Percentiles rank a stretch among this genome's conserved stretches.
Evolutionary conservation across 2,329 filamentous ascomycete genomes (phyloP).

Genomic region (Colletotrichum liriopes): DNA sequence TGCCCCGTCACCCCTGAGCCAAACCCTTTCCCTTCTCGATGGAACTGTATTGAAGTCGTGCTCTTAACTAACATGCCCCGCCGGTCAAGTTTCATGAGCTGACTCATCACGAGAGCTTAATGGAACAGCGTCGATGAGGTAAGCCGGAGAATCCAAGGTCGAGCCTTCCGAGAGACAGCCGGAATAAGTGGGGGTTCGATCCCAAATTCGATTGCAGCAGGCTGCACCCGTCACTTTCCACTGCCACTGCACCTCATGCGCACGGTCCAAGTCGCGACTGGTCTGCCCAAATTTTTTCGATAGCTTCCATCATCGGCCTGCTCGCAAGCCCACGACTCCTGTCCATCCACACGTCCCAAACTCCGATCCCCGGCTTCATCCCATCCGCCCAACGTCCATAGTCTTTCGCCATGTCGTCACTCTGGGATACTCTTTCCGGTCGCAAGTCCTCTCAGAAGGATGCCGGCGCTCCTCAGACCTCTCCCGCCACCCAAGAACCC

Average conservation of each 20-base stretch:
- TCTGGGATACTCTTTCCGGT: slow-evolving; percentile 76
- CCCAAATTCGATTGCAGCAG: slow-evolving; percentile 22
- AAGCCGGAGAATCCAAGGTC: slow-evolving; percentile 25
- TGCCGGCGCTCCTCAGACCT: slow-evolving; percentile 45
- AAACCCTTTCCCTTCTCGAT: background rate
- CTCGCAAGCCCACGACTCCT: slow-evolving; percentile 31
- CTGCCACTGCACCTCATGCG: slow-evolving; percentile 12
- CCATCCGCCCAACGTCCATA: slow-evolving; percentile 31
- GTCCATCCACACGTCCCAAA: slow-evolving; percentile 17
- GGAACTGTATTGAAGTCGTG: background rate
- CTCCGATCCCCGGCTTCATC: slow-evolving; percentile 35
- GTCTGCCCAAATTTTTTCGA: slow-evolving; percentile 45
- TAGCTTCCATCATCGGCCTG: slow-evolving; percentile 42
- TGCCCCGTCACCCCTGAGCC: background rate
- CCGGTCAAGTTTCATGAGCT: background rate
- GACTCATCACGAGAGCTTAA: slow-evolving; percentile 19
- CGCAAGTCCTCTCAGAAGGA: slow-evolving; percentile 65
- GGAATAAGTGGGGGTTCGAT: slow-evolving; percentile 27
- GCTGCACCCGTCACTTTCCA: slow-evolving; percentile 33
- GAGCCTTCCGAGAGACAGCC: slow-evolving; percentile 28
- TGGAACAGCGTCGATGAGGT: slow-evolving; percentile 9
- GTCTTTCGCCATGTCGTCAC: slow-evolving; percentile 64
- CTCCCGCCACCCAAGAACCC: slow-evolving; percentile 59
- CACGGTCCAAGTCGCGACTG: slow-evolving; percentile 44
- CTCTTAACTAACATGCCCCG: background rate